Percentiles rank a stretch among this genome's conserved stretches.
phyloP scores from a whole-genome alignment of 225 moss, liverwort and hornwort species.

The Lunularia cruciata region DNA sequence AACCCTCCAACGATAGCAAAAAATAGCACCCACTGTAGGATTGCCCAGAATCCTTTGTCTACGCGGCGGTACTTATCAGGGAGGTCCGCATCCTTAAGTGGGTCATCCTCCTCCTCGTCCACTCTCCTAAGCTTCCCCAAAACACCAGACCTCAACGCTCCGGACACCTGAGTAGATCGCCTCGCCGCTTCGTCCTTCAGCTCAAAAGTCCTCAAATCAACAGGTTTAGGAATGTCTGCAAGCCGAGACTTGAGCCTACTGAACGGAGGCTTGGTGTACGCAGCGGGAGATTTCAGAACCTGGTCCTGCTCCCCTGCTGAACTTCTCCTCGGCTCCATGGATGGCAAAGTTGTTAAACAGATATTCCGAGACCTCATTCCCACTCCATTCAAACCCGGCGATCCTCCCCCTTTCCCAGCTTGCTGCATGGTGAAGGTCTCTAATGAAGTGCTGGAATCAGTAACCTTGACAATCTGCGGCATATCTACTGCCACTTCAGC shows the following conservation, averaged over 20 bases:
- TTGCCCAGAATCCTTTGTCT: conserved; percentile 45
- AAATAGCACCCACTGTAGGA: conserved; percentile 57
- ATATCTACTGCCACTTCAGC: conserved; percentile 2
- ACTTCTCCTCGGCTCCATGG: neutral
- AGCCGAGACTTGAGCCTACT: conserved; percentile 42
- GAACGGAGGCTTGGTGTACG: conserved; percentile 17
- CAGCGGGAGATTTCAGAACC: conserved; percentile 35
- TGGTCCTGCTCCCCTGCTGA: conserved; percentile 24
- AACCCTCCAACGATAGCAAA: conserved; percentile 52
- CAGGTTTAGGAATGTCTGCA: conserved; percentile 48
- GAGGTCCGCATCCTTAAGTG: conserved; percentile 67
- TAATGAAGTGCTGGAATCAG: conserved; percentile 2
- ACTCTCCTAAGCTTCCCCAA: conserved; percentile 43
- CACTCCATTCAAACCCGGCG: neutral
- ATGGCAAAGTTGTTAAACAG: too few species aligned
- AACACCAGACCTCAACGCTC: conserved; percentile 30
- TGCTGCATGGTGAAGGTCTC: conserved; percentile 2
- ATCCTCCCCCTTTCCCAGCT: neutral
- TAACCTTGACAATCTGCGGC: neutral
- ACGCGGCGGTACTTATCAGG: conserved; percentile 55
- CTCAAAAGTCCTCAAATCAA: conserved; percentile 4
- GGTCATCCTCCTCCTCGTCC: conserved; percentile 87
- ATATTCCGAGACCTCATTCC: conserved; percentile 24
- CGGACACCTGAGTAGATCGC: conserved; percentile 32
- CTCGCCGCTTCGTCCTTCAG: conserved; percentile 26